Evolutionary conservation across 805 yeast species (phyloP), one percentile per base, ranked within the genome.

Genomic region (Cyberlindnera xishuangbannaensis): DNA sequence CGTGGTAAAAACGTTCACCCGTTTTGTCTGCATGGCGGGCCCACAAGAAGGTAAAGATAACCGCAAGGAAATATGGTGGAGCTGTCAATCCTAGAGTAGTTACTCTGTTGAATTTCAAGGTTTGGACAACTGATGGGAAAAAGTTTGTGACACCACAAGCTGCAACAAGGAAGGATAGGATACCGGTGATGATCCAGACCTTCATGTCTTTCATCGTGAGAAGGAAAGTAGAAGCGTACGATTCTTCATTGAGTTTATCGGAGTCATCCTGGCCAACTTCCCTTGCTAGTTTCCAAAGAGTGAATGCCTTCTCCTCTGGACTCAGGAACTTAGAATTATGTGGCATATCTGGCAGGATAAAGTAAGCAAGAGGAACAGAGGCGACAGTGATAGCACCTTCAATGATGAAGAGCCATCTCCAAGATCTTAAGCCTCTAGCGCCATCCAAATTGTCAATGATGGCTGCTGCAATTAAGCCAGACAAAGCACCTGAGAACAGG

Each of bases 381-480:
- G 49, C 30, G 12, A 70, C 66, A 9, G 81, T 74, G 36, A 69
- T 61, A 3, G 63, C 61, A 27, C 82, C 82, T 51, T 77, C 82
- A 40, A 77, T 71, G 27, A 78, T 70, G 48, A 75, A 78, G 15
- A 76, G 47, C 83, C 83, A 76, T 55, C 78, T 65, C 82, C 82
- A 76, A 9, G 83, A 82, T 11, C 65, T 62, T 13, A 75, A 47
- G 1, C 34, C 72, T 68, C 42, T 68, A 11, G 27, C 33, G 25
- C 43, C 43, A 28, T 48, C 62, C 62, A 73, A 58, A 43, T 64
- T 61, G 16, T 52, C 54, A 41, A 65, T 65, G 18, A 53, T 34
- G 29, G 73, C 70, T 13, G 69, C 66, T 43, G 74, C 80, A 65
- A 75, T 64, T 16, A 70, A 62, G 2, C 75, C 71, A 25, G 76